Conservation (phyloP, 371 early-diverging fungal genomes). For the Lichtheimia hyalospora region DNA sequence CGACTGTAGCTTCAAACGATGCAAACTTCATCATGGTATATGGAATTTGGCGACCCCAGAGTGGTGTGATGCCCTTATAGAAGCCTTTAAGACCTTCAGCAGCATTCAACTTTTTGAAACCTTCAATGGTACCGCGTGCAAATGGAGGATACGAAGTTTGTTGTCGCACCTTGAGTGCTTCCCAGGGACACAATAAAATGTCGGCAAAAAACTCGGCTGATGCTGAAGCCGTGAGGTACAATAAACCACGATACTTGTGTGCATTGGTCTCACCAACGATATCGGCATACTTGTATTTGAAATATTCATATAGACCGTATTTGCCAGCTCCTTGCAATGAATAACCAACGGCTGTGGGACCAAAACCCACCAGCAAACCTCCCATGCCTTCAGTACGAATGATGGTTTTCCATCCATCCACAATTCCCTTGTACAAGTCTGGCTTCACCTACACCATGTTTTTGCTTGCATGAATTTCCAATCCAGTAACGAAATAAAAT, state of each 20-base stretch:
- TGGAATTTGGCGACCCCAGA: conserved; percentile 87
- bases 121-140: conserved; percentile 64
- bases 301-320: conserved; percentile 87
- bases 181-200: conserved; percentile 78
- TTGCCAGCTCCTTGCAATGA: conserved; percentile 88
- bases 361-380: conserved; percentile 76
- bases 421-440: conserved; percentile 67
- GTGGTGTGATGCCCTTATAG: conserved; percentile 76
- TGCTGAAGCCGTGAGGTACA: conserved; percentile 80
- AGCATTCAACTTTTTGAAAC: conserved; percentile 59
- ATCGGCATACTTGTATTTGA: conserved; percentile 72
- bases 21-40: conserved; percentile 97
- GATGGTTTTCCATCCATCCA: conserved; percentile 67
- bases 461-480: not conserved
- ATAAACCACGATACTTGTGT: conserved; percentile 67
- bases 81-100: conserved; percentile 67
- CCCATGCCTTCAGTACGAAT: conserved; percentile 70
- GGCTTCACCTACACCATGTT: conserved; percentile 47
- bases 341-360: conserved; percentile 85
- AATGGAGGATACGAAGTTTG: conserved; percentile 72
- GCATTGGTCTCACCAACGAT: conserved; percentile 76
- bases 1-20: conserved; percentile 81
- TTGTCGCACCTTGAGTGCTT: conserved; percentile 78
- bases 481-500: not conserved
- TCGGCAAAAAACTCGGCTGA: conserved; percentile 91